Evolutionary conservation across 306 rosid species (phyloP), one percentile per base, ranked within the genome.

Genomic region (Crataegus laevigata): DNA sequence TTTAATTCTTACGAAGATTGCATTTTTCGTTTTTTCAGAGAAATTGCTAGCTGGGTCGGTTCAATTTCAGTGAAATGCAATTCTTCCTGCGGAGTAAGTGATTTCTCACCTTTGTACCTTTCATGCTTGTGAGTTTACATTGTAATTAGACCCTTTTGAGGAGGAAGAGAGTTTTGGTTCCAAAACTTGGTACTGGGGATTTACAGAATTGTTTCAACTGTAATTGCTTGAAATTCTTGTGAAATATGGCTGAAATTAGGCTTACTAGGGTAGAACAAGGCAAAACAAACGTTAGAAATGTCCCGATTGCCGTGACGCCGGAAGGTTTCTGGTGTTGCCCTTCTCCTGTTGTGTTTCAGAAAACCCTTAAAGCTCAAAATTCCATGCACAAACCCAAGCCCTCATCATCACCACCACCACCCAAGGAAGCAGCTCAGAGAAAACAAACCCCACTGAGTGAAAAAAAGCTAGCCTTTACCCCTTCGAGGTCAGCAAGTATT

Each of bases 291-390:
- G 84, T 91, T 70, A 88, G 83, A 82, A 93, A 72, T 87, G 98
- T 93, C 71, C 98, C 98, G 61, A 88, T 93, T 75, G 98, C 93
- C 40, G 97, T 91, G 32, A 93, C 96, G 63, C 98, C 97, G 11
- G 98, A 93, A 87, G 97, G 97, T 28, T 91, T 93, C 68, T 91
- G 98, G 97, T 91, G 97, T 67, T 93, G 97, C 66, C 98, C 98
- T 82, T 88, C 97, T 25, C 97, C 98, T 78, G 93, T 91, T 71
- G 97, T 80, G 81, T 93, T 93, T 77, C 97, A 91, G 79, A 93
- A 93, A 88, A 89, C 83, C 75, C 82, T 87, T 18, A 93, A 93
- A 74, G 32, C 84, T 80, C 96, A 91, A 80, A 85, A 85, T 71
- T 84, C 98, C 68, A 67, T 91, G 34, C 89, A 89, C 81, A 93